These are phyloP conservation scores for Tetrahymena thermophila DNA, from an alignment of 73 alveolate species.

Conservation along the genomic window DNA sequence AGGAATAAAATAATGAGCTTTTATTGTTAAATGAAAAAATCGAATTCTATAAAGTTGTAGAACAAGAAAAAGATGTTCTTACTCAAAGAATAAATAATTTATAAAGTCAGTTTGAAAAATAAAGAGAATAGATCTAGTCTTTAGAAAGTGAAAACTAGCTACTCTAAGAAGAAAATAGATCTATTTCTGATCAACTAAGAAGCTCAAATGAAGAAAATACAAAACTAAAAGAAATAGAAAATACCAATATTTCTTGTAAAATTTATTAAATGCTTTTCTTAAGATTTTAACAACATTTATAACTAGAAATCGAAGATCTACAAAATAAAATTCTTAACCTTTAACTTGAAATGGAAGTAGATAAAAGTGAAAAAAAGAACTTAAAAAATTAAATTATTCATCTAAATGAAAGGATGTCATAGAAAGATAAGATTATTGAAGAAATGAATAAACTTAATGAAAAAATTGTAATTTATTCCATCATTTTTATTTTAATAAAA, in stretches of 20 bases:
- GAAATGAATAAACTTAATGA: neutral
- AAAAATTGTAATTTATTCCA: neutral
- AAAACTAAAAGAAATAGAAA: neutral
- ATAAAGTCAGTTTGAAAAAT: neutral
- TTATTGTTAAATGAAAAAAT: neutral
- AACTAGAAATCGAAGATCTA: neutral
- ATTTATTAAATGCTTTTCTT: no score
- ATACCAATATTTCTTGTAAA: neutral
- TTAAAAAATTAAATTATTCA: neutral
- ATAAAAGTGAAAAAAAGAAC: neutral
- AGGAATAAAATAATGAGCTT: neutral
- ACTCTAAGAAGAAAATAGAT: neutral
- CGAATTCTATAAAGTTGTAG: neutral
- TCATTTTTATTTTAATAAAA: neutral
- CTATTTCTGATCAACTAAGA: neutral
- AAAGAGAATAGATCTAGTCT: neutral
- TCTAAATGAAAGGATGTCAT: neutral
- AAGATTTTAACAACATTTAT: neutral
- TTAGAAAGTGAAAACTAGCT: neutral
- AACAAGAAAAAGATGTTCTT: neutral
- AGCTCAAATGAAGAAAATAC: neutral
- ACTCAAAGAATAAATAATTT: neutral
- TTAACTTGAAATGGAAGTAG: neutral
- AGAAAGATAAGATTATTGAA: neutral
- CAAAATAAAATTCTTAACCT: neutral